phyloP scores from a whole-genome alignment of 805 yeast genomes.

The Lipomyces lipofer region DNA sequence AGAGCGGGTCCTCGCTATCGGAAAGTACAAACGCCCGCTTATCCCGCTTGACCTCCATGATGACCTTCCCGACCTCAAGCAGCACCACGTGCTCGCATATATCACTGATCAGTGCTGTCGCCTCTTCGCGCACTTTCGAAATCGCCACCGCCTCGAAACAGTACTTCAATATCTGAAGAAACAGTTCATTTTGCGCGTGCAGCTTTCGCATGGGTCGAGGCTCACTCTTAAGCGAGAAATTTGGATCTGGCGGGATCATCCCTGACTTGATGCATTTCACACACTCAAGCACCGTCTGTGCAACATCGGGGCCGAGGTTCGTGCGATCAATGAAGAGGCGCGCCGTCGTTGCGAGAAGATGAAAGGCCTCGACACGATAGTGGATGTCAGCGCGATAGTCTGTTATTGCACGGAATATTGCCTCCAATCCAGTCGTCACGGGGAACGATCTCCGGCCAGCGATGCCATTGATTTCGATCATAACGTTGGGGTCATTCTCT shows the following conservation, averaged over 20 bases:
- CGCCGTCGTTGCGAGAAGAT: constrained; percentile 64
- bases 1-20: constrained; percentile 75
- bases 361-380: constrained; percentile 76
- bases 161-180: constrained; percentile 52
- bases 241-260: constrained; percentile 29
- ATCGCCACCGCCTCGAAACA: constrained; percentile 71
- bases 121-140: constrained; percentile 69
- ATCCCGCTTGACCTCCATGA: constrained; percentile 57
- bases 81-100: constrained; percentile 78
- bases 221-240: constrained; percentile 14
- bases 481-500: constrained; percentile 68
- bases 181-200: constrained; percentile 56
- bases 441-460: constrained; percentile 64
- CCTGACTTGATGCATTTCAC: constrained; percentile 25
- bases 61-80: constrained; percentile 71
- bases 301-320: constrained; percentile 19
- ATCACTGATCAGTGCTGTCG: constrained; percentile 59
- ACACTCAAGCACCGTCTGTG: constrained; percentile 19
- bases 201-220: constrained; percentile 32
- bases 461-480: constrained; percentile 71
- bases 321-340: constrained; percentile 62
- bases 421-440: constrained; percentile 76
- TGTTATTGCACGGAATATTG: constrained; percentile 74
- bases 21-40: constrained; percentile 70
- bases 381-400: constrained; percentile 59